Base-by-base conservation (phyloP, 2,329 filamentous ascomycete species). In the Exophiala phaeomuriformis region DNA sequence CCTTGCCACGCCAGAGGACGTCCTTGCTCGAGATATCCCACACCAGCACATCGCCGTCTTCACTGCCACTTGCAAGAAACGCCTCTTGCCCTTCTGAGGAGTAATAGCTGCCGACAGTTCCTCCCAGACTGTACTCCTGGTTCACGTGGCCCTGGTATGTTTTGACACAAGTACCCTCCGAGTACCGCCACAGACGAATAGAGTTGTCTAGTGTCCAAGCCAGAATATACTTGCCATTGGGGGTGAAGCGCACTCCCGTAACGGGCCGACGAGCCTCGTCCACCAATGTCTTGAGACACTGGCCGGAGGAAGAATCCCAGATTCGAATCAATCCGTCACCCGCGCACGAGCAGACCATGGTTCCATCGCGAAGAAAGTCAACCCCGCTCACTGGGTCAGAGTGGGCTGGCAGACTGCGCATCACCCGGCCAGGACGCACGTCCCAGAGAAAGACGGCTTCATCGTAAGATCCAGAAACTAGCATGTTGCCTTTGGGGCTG, bases 371-470 rank as follows among this genome's bases (percentile, higher is more conserved):
- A 55, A 90, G 88, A 65, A 98, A 95, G 68, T 96, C 91, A 6
- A 98, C 91, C 0, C 90, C 90, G 51, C 86, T 84, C 1, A 98
- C 91, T 0, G 93, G 93, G 68, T 98, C 93, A 30, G 89, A 95
- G 65, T 98, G 93, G 2, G 93, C 93, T 1, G 93, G 93, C 36
- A 98, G 72, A 58, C 86, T 90, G 51, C 90, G 81, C 90, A 98
- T 95, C 33, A 93, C 76, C 27, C 85, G 78, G 0, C 89, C 90
- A 0, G 89, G 88, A 9, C 93, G 80, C 9, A 97, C 88, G 69
- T 98, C 93, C 93, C 93, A 98, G 3, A 98, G 72, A 61, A 95
- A 96, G 0, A 98, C 89, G 3, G 93, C 93, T 74, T 98, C 93
- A 63, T 98, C 93, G 71, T 96, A 97, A 60, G 88, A 94, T 8